A percentile compares a stretch with the other conserved stretches of the same genome.
phyloP scores from a whole-genome alignment of 2,329 filamentous ascomycete genomes.

The Fusarium ramigenum region DNA sequence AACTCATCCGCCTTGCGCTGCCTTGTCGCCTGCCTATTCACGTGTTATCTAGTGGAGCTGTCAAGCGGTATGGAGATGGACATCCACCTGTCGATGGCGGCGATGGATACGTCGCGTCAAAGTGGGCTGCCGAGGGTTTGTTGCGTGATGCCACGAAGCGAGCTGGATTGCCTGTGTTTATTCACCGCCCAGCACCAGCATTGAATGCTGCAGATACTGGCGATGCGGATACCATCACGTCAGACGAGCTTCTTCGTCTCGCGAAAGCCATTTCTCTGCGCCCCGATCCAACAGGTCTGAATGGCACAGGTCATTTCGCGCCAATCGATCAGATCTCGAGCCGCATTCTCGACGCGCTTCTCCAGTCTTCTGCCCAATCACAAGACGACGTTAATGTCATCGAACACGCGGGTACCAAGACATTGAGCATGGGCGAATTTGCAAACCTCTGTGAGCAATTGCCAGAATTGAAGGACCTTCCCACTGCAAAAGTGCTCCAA shows the following conservation, averaged over 20 bases:
- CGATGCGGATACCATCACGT: not conserved
- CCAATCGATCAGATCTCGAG: not conserved
- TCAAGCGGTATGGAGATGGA: not conserved
- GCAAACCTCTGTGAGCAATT: not conserved
- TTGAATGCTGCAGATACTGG: fast-evolving
- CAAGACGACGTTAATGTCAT: not conserved
- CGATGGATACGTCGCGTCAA: slow-evolving; percentile 47
- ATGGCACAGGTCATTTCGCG: not conserved
- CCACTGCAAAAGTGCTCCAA: not conserved
- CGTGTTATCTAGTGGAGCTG: slow-evolving; percentile 45
- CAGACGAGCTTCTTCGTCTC: not conserved
- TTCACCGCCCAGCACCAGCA: slow-evolving; percentile 12
- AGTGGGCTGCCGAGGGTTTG: slow-evolving; percentile 48
- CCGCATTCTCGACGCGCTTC: not conserved
- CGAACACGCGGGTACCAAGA: not conserved
- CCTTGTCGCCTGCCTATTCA: slow-evolving; percentile 46
- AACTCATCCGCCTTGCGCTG: slow-evolving; percentile 29
- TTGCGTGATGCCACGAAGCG: slow-evolving; percentile 38
- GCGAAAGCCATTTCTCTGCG: not conserved
- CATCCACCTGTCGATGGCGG: not conserved
- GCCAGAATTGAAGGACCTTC: not conserved
- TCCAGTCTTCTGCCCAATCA: not conserved
- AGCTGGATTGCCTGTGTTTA: slow-evolving; percentile 2
- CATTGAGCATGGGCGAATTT: not conserved
- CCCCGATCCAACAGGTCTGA: not conserved